Conservation (phyloP, 495 filamentous ascomycete species). For the Astrothelium macrocarpum region DNA sequence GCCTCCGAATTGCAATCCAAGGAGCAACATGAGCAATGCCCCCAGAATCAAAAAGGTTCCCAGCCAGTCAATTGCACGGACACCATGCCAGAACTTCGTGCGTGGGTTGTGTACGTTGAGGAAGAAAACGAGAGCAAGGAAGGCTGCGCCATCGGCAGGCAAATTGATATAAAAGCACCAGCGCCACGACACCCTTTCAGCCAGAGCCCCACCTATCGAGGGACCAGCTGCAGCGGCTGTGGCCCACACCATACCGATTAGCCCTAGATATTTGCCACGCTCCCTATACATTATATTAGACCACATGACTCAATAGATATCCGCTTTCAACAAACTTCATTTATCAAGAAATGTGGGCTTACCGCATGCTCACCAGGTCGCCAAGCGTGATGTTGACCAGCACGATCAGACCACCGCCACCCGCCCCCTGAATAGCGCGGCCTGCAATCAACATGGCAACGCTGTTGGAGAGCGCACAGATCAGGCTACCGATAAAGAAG, state of each 20-base stretch:
- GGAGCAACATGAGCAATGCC: conserved; percentile 16
- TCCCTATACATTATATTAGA: conserved; percentile 22
- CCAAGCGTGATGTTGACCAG: conserved; percentile 23
- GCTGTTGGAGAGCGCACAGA: conserved; percentile 20
- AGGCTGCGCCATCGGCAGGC: conserved; percentile 13
- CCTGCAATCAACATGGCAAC: conserved; percentile 24
- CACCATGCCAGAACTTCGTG: conserved; percentile 10
- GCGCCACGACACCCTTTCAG: conserved; percentile 44
- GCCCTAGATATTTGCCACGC: conserved; percentile 52
- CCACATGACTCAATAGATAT: neutral
- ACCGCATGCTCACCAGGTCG: conserved; percentile 19
- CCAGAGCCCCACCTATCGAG: conserved; percentile 67
- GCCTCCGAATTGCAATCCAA: conserved; percentile 19
- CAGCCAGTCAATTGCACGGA: conserved; percentile 22
- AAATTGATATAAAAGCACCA: conserved; percentile 26
- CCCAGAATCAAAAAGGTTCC: conserved; percentile 15
- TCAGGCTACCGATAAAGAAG: conserved; percentile 26
- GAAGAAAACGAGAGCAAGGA: conserved; percentile 9
- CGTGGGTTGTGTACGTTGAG: conserved; percentile 10
- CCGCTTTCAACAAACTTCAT: conserved; percentile 25
- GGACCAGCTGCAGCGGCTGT: conserved; percentile 64
- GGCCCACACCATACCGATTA: conserved; percentile 65
- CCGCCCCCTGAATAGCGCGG: conserved; percentile 26
- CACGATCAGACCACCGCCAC: conserved; percentile 26
- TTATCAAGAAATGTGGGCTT: neutral